phyloP scores from a whole-genome alignment of 2,329 filamentous ascomycete species.

The Escovopsis sp. region DNA sequence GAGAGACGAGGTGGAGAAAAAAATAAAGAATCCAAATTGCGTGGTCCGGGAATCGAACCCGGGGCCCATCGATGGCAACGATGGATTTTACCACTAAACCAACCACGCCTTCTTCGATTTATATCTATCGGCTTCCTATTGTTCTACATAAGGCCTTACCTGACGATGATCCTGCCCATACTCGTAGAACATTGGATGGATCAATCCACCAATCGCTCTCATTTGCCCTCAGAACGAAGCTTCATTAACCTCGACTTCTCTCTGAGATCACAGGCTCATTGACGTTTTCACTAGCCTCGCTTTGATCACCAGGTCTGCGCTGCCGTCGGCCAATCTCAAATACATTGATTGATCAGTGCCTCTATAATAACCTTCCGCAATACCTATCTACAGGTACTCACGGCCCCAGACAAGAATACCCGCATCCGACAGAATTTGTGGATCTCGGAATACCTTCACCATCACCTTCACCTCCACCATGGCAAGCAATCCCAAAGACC shows the following conservation, averaged over 20 bases:
- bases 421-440: background rate
- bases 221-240: background rate
- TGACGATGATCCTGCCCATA: too few species aligned
- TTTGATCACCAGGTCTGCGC: too few species aligned
- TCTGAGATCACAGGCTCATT: too few species aligned
- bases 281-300: too few species aligned
- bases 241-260: background rate
- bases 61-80: conserved; percentile 11
- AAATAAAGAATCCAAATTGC: conserved; percentile 5
- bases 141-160: too few species aligned
- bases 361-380: too few species aligned
- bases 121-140: too few species aligned
- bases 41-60: conserved; percentile 12
- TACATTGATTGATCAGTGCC: too few species aligned
- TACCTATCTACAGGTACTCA: too few species aligned
- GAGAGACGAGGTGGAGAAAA: conserved; percentile 9
- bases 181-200: too few species aligned
- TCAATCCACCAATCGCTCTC: background rate
- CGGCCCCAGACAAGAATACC: background rate
- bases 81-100: conserved; percentile 13
- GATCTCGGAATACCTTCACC: background rate
- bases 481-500: background rate
- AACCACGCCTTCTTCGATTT: conserved; percentile 7
- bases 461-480: background rate
- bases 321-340: too few species aligned